Base-by-base conservation (phyloP, 352 stramenopile species). In the Pythium coloratum region DNA sequence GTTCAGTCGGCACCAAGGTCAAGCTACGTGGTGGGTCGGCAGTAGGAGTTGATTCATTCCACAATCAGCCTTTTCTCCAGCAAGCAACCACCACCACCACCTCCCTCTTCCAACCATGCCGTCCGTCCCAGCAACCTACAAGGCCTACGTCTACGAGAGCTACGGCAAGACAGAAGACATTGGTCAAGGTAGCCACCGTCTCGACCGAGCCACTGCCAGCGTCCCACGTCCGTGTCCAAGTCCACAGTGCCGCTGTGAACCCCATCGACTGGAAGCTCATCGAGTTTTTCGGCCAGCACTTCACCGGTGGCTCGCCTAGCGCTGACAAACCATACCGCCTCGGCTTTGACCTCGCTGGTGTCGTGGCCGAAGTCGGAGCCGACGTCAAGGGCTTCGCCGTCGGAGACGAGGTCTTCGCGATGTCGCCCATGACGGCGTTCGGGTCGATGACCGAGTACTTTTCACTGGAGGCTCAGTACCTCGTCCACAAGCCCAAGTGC, bases 401-500 rank as follows among this genome's bases (percentile, higher is more conserved):
- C 55, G 55, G 55, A 30, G 55, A 62, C 38, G 13, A 62, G 51
- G 55, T 62, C 18, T 62, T 70, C 34, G 72, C 55, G n/a, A 74
- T 73, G 58, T 38, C 60, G 0, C 53, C 44, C 4, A 53, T 59
- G n/a, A 20, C 30, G 0, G 1, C 55, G 6, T 62, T 38, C n/a
- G 55, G 55, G 6, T 51, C 69, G 4, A 70, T 84, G 32, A 74
- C 64, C 55, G 69, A 84, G 63, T 84, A 79, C 42, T 47, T 81
- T 8, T 62, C 64, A n/a, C n/a, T 73, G 14, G 66, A 76, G 13
- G 70, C 67, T 13, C 44, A 76, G 26, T 62, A 70, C 7, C 66
- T 88, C 34, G 76, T 69, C 1, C 49, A 62, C 4, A 88, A 88
- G 59, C 77, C 77, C 2, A 70, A 40, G 16, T 76, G 57, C 30